Evolutionary conservation across 1,139 yeast species (phyloP), one percentile per base, ranked within the genome.

Genomic region (Hansenula lynferdii): DNA sequence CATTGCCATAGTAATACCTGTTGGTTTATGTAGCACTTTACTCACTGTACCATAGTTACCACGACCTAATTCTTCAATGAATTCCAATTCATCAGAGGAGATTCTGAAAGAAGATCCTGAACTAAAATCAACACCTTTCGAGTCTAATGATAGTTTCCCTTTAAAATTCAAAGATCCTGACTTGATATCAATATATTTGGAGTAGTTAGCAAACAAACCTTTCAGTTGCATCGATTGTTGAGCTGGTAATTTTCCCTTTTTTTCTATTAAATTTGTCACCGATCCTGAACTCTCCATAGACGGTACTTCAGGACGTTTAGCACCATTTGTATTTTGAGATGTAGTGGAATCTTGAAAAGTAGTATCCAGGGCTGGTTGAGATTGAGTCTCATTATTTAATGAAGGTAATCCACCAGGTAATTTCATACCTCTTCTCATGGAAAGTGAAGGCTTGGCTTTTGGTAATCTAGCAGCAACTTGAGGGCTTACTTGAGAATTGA

Each of bases 31-130:
- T 36, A 86, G 65, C 1, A 90, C 97, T 61, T 89, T 89, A 24
- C 89, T 79, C 15, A 92, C 98, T 1, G 95, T 85, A 39, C 97
- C 98, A 59, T 92, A 92, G 63, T 92, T 92, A 10, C 98, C 98
- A 38, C 90, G 76, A 3, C 98, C 98, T 35, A 92, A 66, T 61
- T 90, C 97, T 37, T 85, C 95, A 28, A 81, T 58, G 47, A 84
- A 77, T 55, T 89, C 94, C 45, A 92, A 68, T 57, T 90, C 96
- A 50, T 87, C 95, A 40, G 89, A 70, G 3, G 95, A 83, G 33
- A 94, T 87, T 43, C 85, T 71, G 62, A 92, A 90, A 36, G 89
- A 81, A 6, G 90, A 77, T 0, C 98, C 98, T 36, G 85, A 79
- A 34, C 86, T 77, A 53, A 92, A 92, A 58, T 89, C 95, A 32